These are phyloP conservation scores for Massospora cicadina DNA, from an alignment of 371 early-diverging fungal species.

Conservation along the genomic window DNA sequence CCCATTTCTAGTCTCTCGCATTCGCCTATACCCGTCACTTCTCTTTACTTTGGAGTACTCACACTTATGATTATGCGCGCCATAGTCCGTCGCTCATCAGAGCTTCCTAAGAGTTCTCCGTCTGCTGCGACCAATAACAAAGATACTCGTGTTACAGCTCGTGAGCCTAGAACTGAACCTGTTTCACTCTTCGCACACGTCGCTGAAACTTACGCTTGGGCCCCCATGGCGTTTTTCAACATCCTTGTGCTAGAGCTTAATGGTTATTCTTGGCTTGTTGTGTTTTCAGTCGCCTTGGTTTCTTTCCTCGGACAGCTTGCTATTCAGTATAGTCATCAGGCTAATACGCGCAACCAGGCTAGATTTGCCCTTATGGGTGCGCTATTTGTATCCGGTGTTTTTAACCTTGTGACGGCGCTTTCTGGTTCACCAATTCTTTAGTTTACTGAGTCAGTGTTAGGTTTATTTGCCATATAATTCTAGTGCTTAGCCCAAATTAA, in stretches of 20 bases:
- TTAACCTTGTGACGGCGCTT: background rate
- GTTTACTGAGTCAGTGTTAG: no score
- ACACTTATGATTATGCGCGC: background rate
- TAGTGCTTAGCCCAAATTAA: no score
- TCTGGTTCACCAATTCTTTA: background rate
- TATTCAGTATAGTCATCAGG: background rate
- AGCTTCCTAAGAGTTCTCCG: background rate
- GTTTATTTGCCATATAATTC: no score
- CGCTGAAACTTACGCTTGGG: background rate
- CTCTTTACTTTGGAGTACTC: background rate
- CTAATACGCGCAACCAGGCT: background rate
- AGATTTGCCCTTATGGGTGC: background rate
- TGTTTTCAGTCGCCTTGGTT: background rate
- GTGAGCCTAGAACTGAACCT: background rate
- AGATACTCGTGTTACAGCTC: background rate
- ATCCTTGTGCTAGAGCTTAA: constrained; percentile 1
- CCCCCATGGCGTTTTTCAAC: background rate
- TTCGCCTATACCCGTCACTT: constrained; percentile 1
- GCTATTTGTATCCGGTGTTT: background rate
- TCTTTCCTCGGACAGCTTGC: background rate
- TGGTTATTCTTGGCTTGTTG: background rate
- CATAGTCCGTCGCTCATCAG: background rate
- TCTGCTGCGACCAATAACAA: background rate
- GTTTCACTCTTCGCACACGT: background rate
- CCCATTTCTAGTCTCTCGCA: background rate